A percentile compares a stretch with the other conserved stretches of the same genome.
Conservation (phyloP, 2,329 filamentous ascomycete genomes). For the Microsporum ferrugineum region DNA sequence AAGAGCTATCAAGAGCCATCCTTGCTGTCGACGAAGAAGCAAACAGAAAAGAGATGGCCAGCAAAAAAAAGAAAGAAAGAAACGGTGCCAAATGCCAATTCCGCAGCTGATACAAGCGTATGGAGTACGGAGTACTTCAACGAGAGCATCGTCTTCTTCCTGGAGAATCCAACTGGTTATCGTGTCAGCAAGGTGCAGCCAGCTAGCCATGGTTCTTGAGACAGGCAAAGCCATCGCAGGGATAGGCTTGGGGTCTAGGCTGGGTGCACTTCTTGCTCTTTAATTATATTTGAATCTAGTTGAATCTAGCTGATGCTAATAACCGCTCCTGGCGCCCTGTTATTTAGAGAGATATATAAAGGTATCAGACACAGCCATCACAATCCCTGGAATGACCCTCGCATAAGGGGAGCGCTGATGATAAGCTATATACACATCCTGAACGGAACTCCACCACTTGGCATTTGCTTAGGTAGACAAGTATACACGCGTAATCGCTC, state of each 20-base stretch:
- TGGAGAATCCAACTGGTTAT: neutral
- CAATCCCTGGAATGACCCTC: neutral
- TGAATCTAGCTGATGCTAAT: neutral
- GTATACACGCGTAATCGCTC: neutral
- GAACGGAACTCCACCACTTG: conserved; percentile 1
- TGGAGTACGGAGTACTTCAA: too few relatives aligned
- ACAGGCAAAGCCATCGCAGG: neutral
- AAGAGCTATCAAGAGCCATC: neutral
- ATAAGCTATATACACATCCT: neutral
- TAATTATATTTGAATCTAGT: neutral
- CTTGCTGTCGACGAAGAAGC: too few relatives aligned
- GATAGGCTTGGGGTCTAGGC: neutral
- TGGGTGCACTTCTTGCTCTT: neutral
- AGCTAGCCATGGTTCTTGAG: neutral
- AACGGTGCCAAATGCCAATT: too few relatives aligned
- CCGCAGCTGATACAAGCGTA: too few relatives aligned
- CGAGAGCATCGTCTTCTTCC: neutral
- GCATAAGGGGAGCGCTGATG: neutral
- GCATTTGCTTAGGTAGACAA: neutral
- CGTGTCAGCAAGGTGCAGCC: neutral
- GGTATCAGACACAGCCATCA: too few relatives aligned
- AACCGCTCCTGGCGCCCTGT: neutral
- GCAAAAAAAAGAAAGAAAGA: too few relatives aligned
- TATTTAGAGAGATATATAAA: neutral
- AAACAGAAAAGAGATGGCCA: too few relatives aligned